Base-by-base conservation (phyloP, 345 rosid genomes). In the Salix purpurea region DNA sequence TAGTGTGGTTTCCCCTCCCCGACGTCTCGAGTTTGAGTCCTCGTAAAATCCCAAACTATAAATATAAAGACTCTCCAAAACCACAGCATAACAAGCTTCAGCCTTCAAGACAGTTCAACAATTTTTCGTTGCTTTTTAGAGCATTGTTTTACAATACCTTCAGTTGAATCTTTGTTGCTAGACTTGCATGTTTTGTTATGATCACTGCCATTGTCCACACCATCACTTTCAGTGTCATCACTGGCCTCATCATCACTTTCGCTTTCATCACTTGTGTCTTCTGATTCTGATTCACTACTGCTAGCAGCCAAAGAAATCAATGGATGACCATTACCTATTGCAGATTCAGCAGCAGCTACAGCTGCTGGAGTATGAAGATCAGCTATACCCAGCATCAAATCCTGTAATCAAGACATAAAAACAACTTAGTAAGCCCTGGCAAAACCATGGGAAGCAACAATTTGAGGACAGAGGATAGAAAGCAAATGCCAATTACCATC, bases 351-450 rank as follows among this genome's bases (percentile, higher is more conserved):
- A 12, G 94, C 99, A 34, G 74, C 85, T 21, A 93, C 83, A 44
- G 97, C 97, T 84, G 91, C 93, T 8, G 92, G 89, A 6, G 97
- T 93, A 71, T 91, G 89, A 80, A 96, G 99, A 90, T 93, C 99
- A 75, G 97, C 92, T 2, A 96, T 77, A 39, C 98, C 97, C 4
- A 93, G 85, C 98, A 89, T 92, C 86, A 96, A 84, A 81, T 96
- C 92, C 96, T 91, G 85, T 73, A 24, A 75, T 71, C 10, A 34
- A 50, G 39, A 69, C 67, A 56, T 44, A 72, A 12, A 30, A 11
- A 34, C 46, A 39, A 66, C 60, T 21, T 54, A 7, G 24, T 7
- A 54, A 79, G 62, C 40, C 26, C 15, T 23, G n/a, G 30, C 6
- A 52, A 68, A 5, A 69, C 39, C 61, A 28, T 14, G 39, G 56